A percentile compares a stretch with the other conserved stretches of the same genome.
Conservation (phyloP, 2,329 filamentous ascomycete genomes). For the Ophiosphaerella narmari region DNA sequence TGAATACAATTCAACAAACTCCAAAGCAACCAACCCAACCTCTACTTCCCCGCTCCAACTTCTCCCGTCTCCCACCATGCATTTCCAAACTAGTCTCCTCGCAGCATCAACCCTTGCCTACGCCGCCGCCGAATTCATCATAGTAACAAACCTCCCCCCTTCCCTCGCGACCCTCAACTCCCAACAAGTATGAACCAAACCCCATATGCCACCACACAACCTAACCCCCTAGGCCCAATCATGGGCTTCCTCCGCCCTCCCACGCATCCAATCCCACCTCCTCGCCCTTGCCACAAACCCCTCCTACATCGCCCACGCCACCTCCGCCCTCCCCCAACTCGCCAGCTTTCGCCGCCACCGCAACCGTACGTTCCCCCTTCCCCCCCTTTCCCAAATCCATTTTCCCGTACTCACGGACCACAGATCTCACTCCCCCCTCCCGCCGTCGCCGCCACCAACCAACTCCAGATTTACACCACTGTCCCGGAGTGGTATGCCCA, state of each 20-base stretch:
- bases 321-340: background rate
- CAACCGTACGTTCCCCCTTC: too few species aligned
- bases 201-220: background rate
- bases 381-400: too few species aligned
- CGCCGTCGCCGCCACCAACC: background rate
- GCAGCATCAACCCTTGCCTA: background rate
- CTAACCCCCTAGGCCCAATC: background rate
- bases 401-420: too few species aligned
- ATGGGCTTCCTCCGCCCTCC: background rate
- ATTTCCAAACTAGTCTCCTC: too few species aligned
- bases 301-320: background rate
- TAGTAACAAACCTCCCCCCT: too few species aligned
- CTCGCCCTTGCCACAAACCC: background rate
- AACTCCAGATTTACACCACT: slow-evolving; percentile 1
- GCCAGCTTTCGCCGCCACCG: background rate
- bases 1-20: too few species aligned
- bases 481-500: background rate
- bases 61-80: too few species aligned
- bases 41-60: too few species aligned
- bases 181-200: background rate
- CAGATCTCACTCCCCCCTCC: background rate
- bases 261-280: background rate
- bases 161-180: too few species aligned
- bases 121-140: background rate
- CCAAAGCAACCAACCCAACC: too few species aligned